phyloP scores from a whole-genome alignment of 495 filamentous ascomycete genomes.

The Sphaerosporella brunnea region DNA sequence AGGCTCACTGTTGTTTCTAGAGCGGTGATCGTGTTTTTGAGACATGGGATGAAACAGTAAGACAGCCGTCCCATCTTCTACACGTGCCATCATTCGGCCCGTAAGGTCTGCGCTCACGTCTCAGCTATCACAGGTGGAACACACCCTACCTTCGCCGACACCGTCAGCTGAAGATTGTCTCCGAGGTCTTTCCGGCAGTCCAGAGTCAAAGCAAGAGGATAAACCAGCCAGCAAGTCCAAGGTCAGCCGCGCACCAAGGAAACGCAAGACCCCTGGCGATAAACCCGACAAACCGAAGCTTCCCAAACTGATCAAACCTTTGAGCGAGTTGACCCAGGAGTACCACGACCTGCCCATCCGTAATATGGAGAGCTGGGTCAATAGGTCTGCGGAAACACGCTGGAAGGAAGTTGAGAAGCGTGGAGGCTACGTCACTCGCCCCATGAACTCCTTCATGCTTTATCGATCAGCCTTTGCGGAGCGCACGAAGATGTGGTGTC shows the following conservation, averaged over 20 bases:
- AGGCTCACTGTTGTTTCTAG: too few relatives aligned
- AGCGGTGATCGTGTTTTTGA: neutral
- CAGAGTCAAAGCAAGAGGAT: neutral
- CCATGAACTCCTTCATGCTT: slow-evolving; percentile 98
- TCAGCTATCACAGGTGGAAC: neutral
- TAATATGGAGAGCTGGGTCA: slow-evolving; percentile 72
- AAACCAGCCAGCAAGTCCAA: neutral
- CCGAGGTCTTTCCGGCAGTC: neutral
- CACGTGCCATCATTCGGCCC: neutral
- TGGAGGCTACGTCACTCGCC: slow-evolving; percentile 62
- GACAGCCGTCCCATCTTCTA: neutral
- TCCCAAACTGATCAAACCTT: slow-evolving; percentile 42
- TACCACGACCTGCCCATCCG: slow-evolving; percentile 44
- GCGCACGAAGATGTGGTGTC: slow-evolving; percentile 61
- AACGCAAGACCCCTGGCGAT: slow-evolving; percentile 15
- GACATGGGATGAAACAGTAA: neutral
- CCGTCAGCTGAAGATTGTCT: neutral
- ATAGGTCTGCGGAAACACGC: slow-evolving; percentile 47
- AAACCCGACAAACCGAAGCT: slow-evolving; percentile 30
- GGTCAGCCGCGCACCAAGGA: slow-evolving; percentile 8
- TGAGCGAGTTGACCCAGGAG: slow-evolving; percentile 62
- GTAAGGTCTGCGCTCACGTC: neutral
- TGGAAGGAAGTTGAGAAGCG: slow-evolving; percentile 50
- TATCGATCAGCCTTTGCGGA: slow-evolving; percentile 89
- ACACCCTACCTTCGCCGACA: neutral